Conservation (phyloP, 495 filamentous ascomycete genomes). For the Penicillium steckii region DNA sequence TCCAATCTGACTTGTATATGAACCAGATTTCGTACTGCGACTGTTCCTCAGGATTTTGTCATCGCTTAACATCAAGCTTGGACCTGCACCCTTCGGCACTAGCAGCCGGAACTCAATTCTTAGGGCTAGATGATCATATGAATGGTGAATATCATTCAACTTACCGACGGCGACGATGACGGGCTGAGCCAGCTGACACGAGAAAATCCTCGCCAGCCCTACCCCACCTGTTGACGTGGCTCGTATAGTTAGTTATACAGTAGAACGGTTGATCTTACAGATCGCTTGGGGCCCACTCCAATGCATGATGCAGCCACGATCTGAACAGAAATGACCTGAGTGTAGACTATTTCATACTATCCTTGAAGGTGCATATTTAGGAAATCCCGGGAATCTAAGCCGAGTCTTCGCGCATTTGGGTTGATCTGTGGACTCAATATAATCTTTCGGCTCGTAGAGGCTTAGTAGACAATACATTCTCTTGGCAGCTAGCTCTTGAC, state of each 20-base stretch:
- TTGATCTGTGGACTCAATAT: neutral
- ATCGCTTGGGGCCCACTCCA: slow-evolving; percentile 4
- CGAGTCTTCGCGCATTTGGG: neutral
- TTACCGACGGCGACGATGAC: neutral
- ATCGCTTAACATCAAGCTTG: too few species aligned
- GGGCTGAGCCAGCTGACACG: neutral
- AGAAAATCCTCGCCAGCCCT: neutral
- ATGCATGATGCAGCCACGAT: slow-evolving; percentile 6
- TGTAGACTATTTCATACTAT: too few species aligned
- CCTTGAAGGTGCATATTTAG: neutral
- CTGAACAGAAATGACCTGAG: neutral
- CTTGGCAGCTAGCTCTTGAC: neutral
- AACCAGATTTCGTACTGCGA: too few species aligned
- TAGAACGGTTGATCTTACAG: slow-evolving; percentile 8
- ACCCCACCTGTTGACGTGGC: slow-evolving; percentile 3
- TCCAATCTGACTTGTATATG: too few species aligned
- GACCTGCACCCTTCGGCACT: neutral
- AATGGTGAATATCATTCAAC: neutral
- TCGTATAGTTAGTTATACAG: too few species aligned
- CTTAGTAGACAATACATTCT: neutral
- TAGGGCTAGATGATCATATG: neutral
- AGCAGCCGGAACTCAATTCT: neutral
- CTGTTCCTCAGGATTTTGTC: too few species aligned
- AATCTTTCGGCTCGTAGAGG: neutral
- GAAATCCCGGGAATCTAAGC: neutral